These are phyloP conservation scores for Microcyclospora pomicola DNA, from an alignment of 2,329 filamentous ascomycete genomes.

Conservation along the genomic window DNA sequence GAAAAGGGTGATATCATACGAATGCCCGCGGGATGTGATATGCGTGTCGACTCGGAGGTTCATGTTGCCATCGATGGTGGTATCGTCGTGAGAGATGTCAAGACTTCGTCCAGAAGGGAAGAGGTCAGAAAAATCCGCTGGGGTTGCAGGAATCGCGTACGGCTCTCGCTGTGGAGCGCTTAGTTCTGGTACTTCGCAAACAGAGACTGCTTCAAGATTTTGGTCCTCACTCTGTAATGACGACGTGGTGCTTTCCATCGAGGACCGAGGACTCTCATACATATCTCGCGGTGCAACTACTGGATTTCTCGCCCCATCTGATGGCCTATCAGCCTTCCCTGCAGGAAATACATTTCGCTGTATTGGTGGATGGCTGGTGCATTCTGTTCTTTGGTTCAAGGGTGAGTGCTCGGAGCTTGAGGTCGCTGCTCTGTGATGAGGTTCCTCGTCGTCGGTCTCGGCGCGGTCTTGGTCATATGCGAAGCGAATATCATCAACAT, in stretches of 20 bases:
- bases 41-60: conserved; percentile 81
- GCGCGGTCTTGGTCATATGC: conserved; percentile 15
- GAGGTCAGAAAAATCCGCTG: conserved; percentile 66
- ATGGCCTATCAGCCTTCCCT: too few relatives aligned
- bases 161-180: conserved; percentile 45
- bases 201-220: conserved; percentile 31
- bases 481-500: conserved; percentile 17
- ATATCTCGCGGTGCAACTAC: too few relatives aligned
- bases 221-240: conserved; percentile 51
- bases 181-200: conserved; percentile 46
- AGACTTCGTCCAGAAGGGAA: conserved; percentile 77
- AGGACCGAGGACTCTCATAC: conserved; percentile 38
- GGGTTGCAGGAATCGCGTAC: conserved; percentile 50
- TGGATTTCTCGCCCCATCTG: too few relatives aligned
- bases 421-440: conserved; percentile 3
- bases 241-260: conserved; percentile 69
- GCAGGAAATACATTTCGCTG: conserved; percentile 9
- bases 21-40: conserved; percentile 43
- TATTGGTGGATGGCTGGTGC: conserved; percentile 10
- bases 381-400: conserved; percentile 15
- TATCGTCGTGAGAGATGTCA: conserved; percentile 77
- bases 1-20: conserved; percentile 58
- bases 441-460: conserved; percentile 7
- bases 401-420: conserved; percentile 14
- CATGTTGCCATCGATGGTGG: conserved; percentile 87